A percentile compares a stretch with the other conserved stretches of the same genome.
Conservation (phyloP, 2,329 filamentous ascomycete genomes). For the Hypocreales sp. region DNA sequence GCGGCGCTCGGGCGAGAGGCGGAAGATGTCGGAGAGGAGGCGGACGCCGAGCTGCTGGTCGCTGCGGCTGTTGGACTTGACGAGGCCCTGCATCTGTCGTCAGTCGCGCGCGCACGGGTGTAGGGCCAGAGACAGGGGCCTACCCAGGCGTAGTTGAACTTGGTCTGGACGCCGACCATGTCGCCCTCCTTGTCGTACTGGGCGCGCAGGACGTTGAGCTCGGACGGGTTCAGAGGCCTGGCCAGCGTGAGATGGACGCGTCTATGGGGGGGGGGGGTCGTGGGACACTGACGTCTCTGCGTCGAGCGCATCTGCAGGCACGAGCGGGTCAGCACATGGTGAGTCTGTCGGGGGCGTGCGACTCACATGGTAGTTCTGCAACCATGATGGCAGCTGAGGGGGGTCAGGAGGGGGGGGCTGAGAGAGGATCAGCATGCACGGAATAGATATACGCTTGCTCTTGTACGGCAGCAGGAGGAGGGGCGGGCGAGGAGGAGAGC, state of each 20-base stretch:
- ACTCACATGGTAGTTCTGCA: slow-evolving; percentile 32
- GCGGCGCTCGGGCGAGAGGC: slow-evolving; percentile 77
- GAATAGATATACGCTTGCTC: too few relatives aligned
- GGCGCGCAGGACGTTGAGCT: slow-evolving; percentile 79
- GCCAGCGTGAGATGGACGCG: not conserved
- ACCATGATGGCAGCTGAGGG: slow-evolving; percentile 21
- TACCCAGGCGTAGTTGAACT: slow-evolving; percentile 99
- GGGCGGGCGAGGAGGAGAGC: too few relatives aligned
- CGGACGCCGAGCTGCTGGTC: slow-evolving; percentile 93
- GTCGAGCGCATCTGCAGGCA: slow-evolving; percentile 70
- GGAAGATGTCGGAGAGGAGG: slow-evolving; percentile 92
- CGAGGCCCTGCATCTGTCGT: slow-evolving; percentile 84
- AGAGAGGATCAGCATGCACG: too few relatives aligned
- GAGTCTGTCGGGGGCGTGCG: not conserved
- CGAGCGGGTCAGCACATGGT: not conserved
- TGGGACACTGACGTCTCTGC: slow-evolving; percentile 62
- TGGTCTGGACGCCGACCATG: slow-evolving; percentile 92
- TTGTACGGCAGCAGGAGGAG: too few relatives aligned
- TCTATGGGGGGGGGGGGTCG: slow-evolving; percentile 1
- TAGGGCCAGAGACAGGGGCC: slow-evolving; percentile 1
- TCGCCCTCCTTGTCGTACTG: slow-evolving; percentile 98
- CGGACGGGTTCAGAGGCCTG: slow-evolving; percentile 77
- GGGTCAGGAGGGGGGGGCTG: not conserved
- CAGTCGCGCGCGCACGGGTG: too few relatives aligned
- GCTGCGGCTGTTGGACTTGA: slow-evolving; percentile 71